These are phyloP conservation scores for Anthracocystis walkeri DNA, from an alignment of 1,284 basidiomycete genomes.

Conservation along the genomic window DNA sequence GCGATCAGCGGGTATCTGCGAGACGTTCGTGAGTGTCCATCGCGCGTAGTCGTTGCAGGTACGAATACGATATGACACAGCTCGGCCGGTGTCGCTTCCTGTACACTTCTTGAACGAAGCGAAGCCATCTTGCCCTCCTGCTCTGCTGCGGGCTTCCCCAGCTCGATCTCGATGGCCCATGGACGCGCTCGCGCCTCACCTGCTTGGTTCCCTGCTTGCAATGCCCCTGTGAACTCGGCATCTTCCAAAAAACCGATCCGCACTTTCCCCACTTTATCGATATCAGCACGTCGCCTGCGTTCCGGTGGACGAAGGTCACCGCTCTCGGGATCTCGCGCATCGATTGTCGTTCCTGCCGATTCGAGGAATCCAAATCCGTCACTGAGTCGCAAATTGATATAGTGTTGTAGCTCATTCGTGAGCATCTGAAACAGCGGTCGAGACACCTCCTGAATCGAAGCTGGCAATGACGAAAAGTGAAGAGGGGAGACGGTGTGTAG, in stretches of 20 bases:
- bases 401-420: constrained; percentile 33
- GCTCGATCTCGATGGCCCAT: constrained; percentile 51
- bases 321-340: constrained; percentile 34
- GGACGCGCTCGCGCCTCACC: constrained; percentile 28
- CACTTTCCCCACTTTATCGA: constrained; percentile 39
- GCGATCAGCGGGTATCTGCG: constrained; percentile 42
- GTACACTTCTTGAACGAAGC: constrained; percentile 13
- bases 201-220: constrained; percentile 18
- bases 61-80: constrained; percentile 49
- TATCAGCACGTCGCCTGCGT: constrained; percentile 37
- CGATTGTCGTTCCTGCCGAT: constrained; percentile 19
- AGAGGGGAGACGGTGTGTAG: constrained; percentile 46
- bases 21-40: constrained; percentile 22
- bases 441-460: constrained; percentile 39
- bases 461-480: constrained; percentile 43
- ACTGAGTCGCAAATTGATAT: constrained; percentile 51
- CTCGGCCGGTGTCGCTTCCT: constrained; percentile 39
- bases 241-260: constrained; percentile 45
- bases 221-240: constrained; percentile 20
- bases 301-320: constrained; percentile 43
- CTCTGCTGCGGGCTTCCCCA: constrained; percentile 43
- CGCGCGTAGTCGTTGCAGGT: constrained; percentile 21
- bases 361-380: constrained; percentile 50
- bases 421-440: constrained; percentile 41
- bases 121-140: constrained; percentile 15